These are phyloP conservation scores for Metschnikowia continentalis DNA, from an alignment of 805 yeast species.

Conservation along the genomic window DNA sequence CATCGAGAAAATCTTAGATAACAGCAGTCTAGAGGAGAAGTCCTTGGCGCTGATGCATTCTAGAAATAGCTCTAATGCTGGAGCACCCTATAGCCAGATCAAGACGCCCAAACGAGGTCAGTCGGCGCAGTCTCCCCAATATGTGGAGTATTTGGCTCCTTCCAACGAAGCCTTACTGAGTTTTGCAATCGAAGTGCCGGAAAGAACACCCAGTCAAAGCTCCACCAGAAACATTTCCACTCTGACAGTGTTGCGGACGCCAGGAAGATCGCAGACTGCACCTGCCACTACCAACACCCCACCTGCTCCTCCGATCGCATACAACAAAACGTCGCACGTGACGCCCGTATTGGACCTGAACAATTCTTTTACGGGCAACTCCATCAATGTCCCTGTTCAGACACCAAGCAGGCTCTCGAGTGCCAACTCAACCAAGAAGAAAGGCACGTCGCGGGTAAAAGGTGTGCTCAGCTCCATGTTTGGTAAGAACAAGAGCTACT, in stretches of 20 bases:
- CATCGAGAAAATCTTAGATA: slow-evolving; percentile 18
- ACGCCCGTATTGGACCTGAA: slow-evolving; percentile 27
- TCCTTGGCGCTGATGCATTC: slow-evolving; percentile 6
- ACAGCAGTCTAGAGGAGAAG: slow-evolving; percentile 8
- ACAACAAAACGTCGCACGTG: slow-evolving; percentile 1
- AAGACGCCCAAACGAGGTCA: not conserved
- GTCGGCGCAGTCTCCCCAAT: not conserved
- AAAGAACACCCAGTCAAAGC: not conserved
- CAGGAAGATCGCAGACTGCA: not conserved
- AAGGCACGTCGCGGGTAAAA: slow-evolving; percentile 50
- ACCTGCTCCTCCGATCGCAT: slow-evolving; percentile 4
- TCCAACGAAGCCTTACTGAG: not conserved
- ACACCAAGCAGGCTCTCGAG: slow-evolving; percentile 9
- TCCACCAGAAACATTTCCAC: not conserved
- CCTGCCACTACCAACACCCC: not conserved
- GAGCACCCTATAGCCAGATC: not conserved
- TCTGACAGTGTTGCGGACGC: slow-evolving; percentile 2
- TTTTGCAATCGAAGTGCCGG: not conserved
- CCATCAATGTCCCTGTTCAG: slow-evolving; percentile 9
- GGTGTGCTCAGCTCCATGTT: slow-evolving; percentile 57
- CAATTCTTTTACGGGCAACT: slow-evolving; percentile 2
- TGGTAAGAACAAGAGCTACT: slow-evolving; percentile 26
- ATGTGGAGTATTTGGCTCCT: not conserved
- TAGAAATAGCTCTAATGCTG: not conserved
- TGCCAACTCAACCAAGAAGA: slow-evolving; percentile 12